Base-by-base conservation (phyloP, 2,329 filamentous ascomycete genomes). In the Thielaviopsis musarum region DNA sequence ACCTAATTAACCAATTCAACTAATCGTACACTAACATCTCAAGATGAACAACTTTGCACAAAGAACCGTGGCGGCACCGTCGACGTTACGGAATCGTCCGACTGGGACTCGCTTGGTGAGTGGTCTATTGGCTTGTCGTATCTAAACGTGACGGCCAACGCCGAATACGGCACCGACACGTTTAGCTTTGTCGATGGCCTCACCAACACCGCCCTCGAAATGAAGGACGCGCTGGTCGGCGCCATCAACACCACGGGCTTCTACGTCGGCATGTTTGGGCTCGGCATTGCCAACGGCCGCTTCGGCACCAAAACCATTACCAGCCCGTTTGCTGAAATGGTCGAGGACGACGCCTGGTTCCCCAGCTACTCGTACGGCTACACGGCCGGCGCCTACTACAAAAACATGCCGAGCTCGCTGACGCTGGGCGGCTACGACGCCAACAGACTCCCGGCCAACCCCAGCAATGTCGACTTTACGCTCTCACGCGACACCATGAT, bases 361-460 rank as follows among this genome's bases (percentile, higher is more conserved):
- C 82, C 85, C 1, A 88, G 85, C 67, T 75, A 87, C 63, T 87
- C 83, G 51, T 89, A 86, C 67, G 85, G 83, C 57, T 90, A 84
- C 68, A 89, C 86, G 3, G 85, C 85, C 49, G 87, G 87, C 17
- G 84, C 84, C n/a, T 77, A 78, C 62, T 89, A 89, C 66, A 77
- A 59, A 38, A 58, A 60, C 28, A 59, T 72, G 9, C 75, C 78
- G 10, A 74, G 75, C 45, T 83, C 81, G 30, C 69, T 89, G 53
- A 86, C 82, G 0, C 71, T 90, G 10, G 86, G 87, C 22, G 70
- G 87, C 28, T 88, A 84, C 66, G 86, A 89, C 66, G 69, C 74
- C 13, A 76, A 78, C 52, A 77, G 83, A 52, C 81, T 86, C 61
- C 60, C 60, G 5, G 17, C 54, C 3, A 72, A 79, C 34, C 70